A percentile compares a stretch with the other conserved stretches of the same genome.
These are phyloP conservation scores for Barnettozyma botsteinii DNA, from an alignment of 805 yeast genomes.

Conservation along the genomic window DNA sequence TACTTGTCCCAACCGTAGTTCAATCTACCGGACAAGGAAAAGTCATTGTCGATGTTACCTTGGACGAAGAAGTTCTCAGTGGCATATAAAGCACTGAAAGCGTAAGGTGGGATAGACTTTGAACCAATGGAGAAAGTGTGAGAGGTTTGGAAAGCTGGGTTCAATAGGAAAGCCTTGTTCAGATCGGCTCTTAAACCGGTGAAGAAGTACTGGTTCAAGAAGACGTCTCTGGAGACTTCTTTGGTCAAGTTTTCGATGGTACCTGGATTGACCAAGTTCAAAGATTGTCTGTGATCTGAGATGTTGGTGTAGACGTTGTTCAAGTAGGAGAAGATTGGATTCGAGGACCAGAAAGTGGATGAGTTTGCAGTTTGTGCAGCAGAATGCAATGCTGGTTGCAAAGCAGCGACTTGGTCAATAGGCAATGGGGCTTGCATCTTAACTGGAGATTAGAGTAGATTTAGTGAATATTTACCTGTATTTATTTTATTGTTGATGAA, in stretches of 20 bases:
- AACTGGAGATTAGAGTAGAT: too few species aligned
- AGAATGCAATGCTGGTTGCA: constrained; percentile 6
- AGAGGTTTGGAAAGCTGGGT: constrained; percentile 94
- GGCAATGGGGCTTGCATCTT: constrained; percentile 11
- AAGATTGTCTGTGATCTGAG: constrained; percentile 70
- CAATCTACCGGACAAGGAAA: constrained; percentile 79
- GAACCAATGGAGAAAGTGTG: constrained; percentile 91
- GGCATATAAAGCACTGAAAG: constrained; percentile 85
- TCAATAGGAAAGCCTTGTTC: constrained; percentile 82
- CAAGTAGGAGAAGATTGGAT: constrained; percentile 9
- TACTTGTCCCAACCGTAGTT: constrained; percentile 86
- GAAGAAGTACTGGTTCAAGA: constrained; percentile 82
- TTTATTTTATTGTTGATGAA: background rate
- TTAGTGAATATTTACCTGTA: too few species aligned
- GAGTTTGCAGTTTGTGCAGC: background rate
- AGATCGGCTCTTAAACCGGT: constrained; percentile 96
- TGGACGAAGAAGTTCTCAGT: constrained; percentile 80
- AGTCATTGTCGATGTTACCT: constrained; percentile 87
- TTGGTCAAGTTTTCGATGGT: constrained; percentile 88
- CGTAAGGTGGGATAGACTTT: constrained; percentile 79
- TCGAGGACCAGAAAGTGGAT: constrained; percentile 12
- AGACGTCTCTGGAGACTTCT: constrained; percentile 92
- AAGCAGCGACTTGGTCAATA: constrained; percentile 9
- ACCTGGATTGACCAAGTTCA: constrained; percentile 88
- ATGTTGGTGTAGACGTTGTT: constrained; percentile 62